A percentile compares a stretch with the other conserved stretches of the same genome.
These are phyloP conservation scores for Brassica cretica DNA, from an alignment of 345 rosid genomes.

Conservation along the genomic window DNA sequence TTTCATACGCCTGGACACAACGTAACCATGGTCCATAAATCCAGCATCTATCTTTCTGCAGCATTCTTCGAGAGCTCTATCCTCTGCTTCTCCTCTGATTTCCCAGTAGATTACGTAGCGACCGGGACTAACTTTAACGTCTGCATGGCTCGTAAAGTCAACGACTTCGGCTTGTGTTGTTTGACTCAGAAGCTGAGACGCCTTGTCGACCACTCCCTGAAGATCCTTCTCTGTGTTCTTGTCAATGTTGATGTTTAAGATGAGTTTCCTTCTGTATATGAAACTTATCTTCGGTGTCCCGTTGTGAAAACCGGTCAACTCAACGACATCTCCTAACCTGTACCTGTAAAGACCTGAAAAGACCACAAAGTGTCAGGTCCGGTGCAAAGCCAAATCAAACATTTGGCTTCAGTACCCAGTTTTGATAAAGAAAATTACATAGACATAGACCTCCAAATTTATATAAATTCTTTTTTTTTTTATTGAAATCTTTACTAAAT, in stretches of 20 bases:
- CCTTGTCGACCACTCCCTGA: slow-evolving; percentile 75
- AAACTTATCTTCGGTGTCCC: slow-evolving; percentile 83
- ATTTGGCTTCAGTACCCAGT: too few species aligned
- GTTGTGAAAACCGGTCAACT: slow-evolving; percentile 75
- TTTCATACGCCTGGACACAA: slow-evolving; percentile 67
- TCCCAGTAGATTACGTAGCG: slow-evolving; percentile 95
- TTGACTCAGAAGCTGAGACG: slow-evolving; percentile 52
- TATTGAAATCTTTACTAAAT: too few species aligned
- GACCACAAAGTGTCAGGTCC: too few species aligned
- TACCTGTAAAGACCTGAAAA: slow-evolving; percentile 73
- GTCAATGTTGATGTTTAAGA: slow-evolving; percentile 82
- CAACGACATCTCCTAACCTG: slow-evolving; percentile 87
- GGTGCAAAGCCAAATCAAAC: too few species aligned
- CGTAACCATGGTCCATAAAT: slow-evolving; percentile 79
- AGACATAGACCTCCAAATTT: too few species aligned
- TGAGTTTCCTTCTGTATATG: slow-evolving; percentile 83
- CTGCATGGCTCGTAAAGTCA: slow-evolving; percentile 90
- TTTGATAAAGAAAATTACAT: too few species aligned
- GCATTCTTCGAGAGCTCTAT: slow-evolving; percentile 60
- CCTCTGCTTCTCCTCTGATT: slow-evolving; percentile 75
- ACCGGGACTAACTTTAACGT: slow-evolving; percentile 56
- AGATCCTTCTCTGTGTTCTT: slow-evolving; percentile 95
- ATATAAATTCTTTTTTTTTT: too few species aligned
- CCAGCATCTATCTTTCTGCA: slow-evolving; percentile 77
- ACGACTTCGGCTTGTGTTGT: slow-evolving; percentile 61